Evolutionary conservation across 306 rosid genomes (phyloP).

Genomic region (Delonix regia): DNA sequence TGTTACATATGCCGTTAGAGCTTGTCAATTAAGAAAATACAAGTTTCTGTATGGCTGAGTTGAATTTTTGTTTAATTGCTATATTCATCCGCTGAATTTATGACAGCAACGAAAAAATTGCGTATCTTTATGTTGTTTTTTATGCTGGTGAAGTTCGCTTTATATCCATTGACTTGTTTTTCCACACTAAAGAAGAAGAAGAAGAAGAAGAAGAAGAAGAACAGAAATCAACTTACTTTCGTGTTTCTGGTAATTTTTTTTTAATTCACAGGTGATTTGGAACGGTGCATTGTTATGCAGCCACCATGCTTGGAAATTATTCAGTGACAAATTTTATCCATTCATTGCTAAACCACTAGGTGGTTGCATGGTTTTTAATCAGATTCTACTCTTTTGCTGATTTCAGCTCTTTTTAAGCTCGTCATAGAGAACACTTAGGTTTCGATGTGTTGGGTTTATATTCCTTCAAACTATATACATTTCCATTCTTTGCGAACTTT

Average conservation of each 20-base stretch:
- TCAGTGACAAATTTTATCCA: background rate
- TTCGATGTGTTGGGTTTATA: constrained; percentile 14
- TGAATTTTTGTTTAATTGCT: constrained; percentile 15
- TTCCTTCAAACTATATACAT: constrained; percentile 15
- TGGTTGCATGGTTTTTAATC: constrained; percentile 2
- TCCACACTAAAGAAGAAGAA: background rate
- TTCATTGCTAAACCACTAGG: background rate
- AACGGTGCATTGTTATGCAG: constrained; percentile 27
- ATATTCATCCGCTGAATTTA: background rate
- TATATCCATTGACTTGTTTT: background rate
- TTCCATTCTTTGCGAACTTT: constrained; percentile 24
- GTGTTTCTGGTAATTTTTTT: constrained; percentile 23
- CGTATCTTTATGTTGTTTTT: background rate
- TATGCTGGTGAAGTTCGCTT: background rate
- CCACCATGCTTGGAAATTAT: constrained; percentile 3
- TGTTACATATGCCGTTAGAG: background rate
- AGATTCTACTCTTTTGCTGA: constrained; percentile 36
- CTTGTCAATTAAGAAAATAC: background rate
- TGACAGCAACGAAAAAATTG: background rate
- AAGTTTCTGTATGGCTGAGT: background rate
- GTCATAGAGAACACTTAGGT: background rate
- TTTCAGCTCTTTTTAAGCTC: constrained; percentile 33
- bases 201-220: background rate
- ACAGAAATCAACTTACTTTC: background rate
- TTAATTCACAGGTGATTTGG: constrained; percentile 12